These are phyloP conservation scores for Fagopyrum tataricum DNA, from an alignment of 148 eudicot species.

Conservation along the genomic window DNA sequence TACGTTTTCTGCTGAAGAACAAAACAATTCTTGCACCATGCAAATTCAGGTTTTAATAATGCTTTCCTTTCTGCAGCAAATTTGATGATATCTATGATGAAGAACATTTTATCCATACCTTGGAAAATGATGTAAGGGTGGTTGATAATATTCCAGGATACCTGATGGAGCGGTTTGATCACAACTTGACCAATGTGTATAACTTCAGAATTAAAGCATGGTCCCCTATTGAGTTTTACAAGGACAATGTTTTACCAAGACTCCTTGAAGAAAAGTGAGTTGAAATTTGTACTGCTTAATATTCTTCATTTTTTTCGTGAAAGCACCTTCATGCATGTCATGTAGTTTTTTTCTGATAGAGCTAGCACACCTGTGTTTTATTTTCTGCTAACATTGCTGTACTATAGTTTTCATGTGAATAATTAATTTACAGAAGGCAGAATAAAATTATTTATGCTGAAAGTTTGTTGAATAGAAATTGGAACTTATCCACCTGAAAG, in stretches of 20 bases:
- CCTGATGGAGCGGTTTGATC: conserved; percentile 88
- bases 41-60: background rate
- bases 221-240: conserved; percentile 70
- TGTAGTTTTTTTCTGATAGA: background rate
- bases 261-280: conserved; percentile 96
- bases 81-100: conserved; percentile 84
- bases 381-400: background rate
- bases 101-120: conserved; percentile 52
- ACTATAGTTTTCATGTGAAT: background rate
- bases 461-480: background rate
- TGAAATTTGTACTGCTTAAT: background rate
- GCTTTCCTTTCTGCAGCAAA: conserved; percentile 55
- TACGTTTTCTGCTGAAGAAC: background rate
- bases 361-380: background rate
- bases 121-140: conserved; percentile 78
- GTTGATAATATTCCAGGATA: conserved; percentile 66
- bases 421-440: background rate
- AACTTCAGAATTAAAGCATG: conserved; percentile 97
- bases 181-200: conserved; percentile 77
- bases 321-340: background rate
- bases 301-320: background rate
- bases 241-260: conserved; percentile 80
- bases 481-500: background rate
- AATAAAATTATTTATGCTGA: background rate
- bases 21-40: background rate